phyloP scores from a whole-genome alignment of 2,329 filamentous ascomycete genomes.

The Zymoseptoria passerinii region DNA sequence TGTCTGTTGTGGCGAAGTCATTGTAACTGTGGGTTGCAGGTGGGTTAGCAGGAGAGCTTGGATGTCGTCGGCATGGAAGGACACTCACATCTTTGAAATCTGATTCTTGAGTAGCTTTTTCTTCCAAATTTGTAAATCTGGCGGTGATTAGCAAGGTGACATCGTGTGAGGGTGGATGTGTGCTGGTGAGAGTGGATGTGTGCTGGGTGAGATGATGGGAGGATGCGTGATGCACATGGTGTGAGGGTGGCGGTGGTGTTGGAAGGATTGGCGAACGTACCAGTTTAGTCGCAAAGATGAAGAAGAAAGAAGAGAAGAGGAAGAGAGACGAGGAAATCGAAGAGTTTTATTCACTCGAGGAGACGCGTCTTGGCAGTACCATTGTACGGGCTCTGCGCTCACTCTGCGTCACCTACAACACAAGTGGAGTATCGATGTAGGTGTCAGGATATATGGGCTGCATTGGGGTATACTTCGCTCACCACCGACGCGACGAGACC shows the following conservation, averaged over 20 bases:
- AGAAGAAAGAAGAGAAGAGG: neutral
- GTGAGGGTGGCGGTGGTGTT: neutral
- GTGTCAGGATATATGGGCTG: neutral
- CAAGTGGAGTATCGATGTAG: neutral
- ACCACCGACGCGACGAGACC: neutral
- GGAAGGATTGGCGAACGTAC: neutral
- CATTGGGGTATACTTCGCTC: neutral
- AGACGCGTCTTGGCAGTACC: neutral
- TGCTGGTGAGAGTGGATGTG: neutral
- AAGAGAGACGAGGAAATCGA: neutral
- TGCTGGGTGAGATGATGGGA: neutral
- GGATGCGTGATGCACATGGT: neutral
- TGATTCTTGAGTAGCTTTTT: neutral
- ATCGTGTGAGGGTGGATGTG: neutral
- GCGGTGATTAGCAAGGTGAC: neutral
- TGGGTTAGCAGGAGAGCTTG: neutral
- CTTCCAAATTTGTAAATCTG: neutral
- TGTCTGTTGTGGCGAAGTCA: neutral
- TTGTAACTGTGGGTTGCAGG: neutral
- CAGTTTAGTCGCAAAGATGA: neutral
- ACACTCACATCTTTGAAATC: neutral
- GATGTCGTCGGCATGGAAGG: neutral
- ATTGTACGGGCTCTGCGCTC: neutral
- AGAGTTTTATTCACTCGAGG: neutral
- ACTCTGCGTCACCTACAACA: neutral